Base-by-base conservation (phyloP, 176 grass and related monocot species). In the Carex pumila region DNA sequence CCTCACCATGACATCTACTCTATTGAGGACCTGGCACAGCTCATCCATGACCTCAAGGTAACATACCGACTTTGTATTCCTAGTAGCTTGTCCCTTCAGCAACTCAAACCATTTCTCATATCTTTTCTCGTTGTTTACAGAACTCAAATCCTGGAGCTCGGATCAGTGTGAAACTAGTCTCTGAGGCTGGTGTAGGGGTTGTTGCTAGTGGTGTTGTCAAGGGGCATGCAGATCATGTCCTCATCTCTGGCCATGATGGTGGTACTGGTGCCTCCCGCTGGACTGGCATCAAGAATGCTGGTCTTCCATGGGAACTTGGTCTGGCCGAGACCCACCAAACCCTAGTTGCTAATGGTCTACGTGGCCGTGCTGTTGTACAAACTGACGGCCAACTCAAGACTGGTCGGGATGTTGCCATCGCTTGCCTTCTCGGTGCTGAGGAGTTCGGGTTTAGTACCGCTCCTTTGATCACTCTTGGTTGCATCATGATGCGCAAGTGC, bases 271-370 rank as follows among this genome's bases (percentile, higher is more conserved):
- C 96, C 66, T 99, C 96, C 61, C 90, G 96, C 65, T 99, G 96
- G 96, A 99, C 96, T 10, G 96, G 96, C 80, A 99, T 99, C 74
- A 99, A 99, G 86, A 99, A 95, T 93, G 96, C 96, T 61, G 96
- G 96, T 60, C 96, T 99, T 83, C 96, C 96, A 56, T 99, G 96
- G 96, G 96, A 99, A 86, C 96, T 99, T 85, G 96, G 96, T 22
- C 90, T 99, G 83, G 96, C 91, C 12, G 96, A 99, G 85, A 94
- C 96, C 56, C 96, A 99, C 74, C 96, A 99, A 92, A 99, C 96
- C 86, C 84, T 99, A 81, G 93, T 99, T 53, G 89, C 89, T 79
- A 99, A 99, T 88, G 88, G 91, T 47, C 91, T 99, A 49, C 93
- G 96, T 88, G 96, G 96, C 65, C 90, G 96, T 81, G 94, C 96